Evolutionary conservation across 202 grass and related monocot species (phyloP).

Genomic region (Carex arenaria): DNA sequence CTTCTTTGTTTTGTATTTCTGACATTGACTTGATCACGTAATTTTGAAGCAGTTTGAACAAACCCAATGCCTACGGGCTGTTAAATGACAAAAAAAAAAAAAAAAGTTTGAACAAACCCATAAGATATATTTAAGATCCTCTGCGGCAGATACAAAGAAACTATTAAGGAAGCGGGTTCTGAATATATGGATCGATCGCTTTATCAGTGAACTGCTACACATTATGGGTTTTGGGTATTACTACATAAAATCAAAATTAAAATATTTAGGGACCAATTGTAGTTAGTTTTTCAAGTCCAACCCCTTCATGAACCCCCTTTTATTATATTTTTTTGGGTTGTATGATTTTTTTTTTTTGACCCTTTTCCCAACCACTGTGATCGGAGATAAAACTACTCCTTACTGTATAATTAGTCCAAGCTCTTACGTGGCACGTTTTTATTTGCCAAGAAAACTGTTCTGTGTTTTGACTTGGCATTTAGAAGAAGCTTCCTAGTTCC

Average conservation of each 20-base stretch:
- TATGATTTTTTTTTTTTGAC: neutral
- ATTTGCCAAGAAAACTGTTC: neutral
- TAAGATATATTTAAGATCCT: neutral
- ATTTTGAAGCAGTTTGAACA: slow-evolving; percentile 24
- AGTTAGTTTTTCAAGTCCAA: slow-evolving; percentile 14
- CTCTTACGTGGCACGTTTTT: neutral
- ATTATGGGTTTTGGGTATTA: neutral
- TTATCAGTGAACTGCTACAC: neutral
- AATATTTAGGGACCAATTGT: neutral
- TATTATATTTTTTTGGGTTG: no score
- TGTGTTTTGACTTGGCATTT: neutral
- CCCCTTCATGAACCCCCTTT: slow-evolving; percentile 17
- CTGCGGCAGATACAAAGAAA: neutral
- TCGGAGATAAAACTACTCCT: neutral
- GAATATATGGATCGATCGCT: neutral
- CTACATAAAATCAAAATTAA: neutral
- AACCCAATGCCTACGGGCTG: no score
- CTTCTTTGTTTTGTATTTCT: neutral
- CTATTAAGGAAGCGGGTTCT: neutral
- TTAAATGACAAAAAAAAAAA: no score
- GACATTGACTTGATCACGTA: slow-evolving; percentile 5
- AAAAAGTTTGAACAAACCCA: slow-evolving; percentile 28
- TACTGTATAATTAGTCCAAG: neutral
- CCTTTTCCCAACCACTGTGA: neutral
- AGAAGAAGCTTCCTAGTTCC: slow-evolving; percentile 1